These are phyloP conservation scores for Thalassiosira delicatula DNA, from an alignment of 352 stramenopile species.

Conservation along the genomic window DNA sequence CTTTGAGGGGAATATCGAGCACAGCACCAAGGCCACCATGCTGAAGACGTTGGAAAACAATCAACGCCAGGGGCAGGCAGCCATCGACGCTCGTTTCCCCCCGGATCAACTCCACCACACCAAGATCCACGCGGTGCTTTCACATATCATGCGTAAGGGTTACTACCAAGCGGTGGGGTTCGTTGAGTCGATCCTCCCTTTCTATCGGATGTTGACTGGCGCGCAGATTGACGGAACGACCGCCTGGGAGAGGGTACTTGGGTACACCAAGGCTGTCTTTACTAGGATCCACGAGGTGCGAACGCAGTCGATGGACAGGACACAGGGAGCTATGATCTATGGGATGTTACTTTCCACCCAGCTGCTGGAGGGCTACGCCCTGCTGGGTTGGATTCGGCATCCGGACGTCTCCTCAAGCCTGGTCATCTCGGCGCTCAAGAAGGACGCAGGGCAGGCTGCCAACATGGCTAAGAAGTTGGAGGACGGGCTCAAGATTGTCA, in stretches of 20 bases:
- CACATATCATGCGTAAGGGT: not conserved
- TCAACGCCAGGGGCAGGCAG: too few species aligned
- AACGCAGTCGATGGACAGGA: not conserved
- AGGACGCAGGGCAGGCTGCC: too few species aligned
- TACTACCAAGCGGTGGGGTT: not conserved
- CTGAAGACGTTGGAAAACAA: too few species aligned
- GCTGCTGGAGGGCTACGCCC: not conserved
- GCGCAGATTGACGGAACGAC: not conserved
- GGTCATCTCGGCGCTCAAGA: not conserved
- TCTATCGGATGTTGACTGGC: conserved; percentile 3
- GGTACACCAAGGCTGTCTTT: conserved; percentile 1
- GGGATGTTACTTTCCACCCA: conserved; percentile 14
- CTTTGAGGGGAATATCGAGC: too few species aligned
- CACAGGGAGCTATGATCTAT: conserved; percentile 2
- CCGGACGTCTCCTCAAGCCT: not conserved
- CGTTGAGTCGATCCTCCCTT: not conserved
- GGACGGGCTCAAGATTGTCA: too few species aligned
- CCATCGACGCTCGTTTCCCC: not conserved
- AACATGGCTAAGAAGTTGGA: too few species aligned
- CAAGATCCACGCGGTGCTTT: not conserved
- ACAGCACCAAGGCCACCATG: too few species aligned
- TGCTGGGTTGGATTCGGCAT: conserved; percentile 7
- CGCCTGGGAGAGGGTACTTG: not conserved
- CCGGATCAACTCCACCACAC: not conserved
- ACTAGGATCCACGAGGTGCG: not conserved